Percentiles rank a stretch among this genome's conserved stretches.
Evolutionary conservation across 1,284 basidiomycete species (phyloP).

Genomic region (Xerocomus minutiporus): DNA sequence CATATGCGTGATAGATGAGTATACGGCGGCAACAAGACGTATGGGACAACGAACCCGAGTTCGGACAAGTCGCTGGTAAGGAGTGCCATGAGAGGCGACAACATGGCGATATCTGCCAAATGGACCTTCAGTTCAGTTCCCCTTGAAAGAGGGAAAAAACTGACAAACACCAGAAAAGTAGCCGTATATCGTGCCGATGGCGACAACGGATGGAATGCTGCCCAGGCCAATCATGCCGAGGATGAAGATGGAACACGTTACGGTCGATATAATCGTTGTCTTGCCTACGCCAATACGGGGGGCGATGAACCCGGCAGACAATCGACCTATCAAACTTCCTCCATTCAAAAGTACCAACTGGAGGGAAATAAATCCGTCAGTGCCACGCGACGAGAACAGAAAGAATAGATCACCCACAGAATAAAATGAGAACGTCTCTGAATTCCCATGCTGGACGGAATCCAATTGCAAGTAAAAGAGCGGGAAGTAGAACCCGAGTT

Average conservation of each 20-base stretch:
- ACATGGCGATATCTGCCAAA: constrained; percentile 29
- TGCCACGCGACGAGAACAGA: background rate
- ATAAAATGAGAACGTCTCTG: constrained; percentile 30
- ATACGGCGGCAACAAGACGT: background rate
- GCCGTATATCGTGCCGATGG: constrained; percentile 31
- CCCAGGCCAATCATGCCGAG: constrained; percentile 28
- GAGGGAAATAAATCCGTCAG: background rate
- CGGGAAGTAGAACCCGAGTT: constrained; percentile 20
- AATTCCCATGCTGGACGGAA: constrained; percentile 24
- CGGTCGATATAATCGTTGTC: constrained; percentile 18
- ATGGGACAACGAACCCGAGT: constrained; percentile 19
- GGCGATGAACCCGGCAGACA: constrained; percentile 27
- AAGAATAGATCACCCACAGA: constrained; percentile 16
- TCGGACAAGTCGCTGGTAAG: constrained; percentile 34
- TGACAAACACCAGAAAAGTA: constrained; percentile 39
- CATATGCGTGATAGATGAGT: background rate
- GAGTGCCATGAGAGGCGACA: constrained; percentile 30
- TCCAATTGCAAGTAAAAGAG: constrained; percentile 32
- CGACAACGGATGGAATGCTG: constrained; percentile 15
- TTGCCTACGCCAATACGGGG: constrained; percentile 16
- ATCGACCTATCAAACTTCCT: constrained; percentile 22
- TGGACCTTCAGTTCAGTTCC: background rate
- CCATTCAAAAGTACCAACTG: constrained; percentile 29
- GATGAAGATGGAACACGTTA: constrained; percentile 28
- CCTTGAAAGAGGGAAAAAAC: constrained; percentile 11